phyloP scores from a whole-genome alignment of 2,329 filamentous ascomycete species.

The Lasiodiplodia gonubiensis region DNA sequence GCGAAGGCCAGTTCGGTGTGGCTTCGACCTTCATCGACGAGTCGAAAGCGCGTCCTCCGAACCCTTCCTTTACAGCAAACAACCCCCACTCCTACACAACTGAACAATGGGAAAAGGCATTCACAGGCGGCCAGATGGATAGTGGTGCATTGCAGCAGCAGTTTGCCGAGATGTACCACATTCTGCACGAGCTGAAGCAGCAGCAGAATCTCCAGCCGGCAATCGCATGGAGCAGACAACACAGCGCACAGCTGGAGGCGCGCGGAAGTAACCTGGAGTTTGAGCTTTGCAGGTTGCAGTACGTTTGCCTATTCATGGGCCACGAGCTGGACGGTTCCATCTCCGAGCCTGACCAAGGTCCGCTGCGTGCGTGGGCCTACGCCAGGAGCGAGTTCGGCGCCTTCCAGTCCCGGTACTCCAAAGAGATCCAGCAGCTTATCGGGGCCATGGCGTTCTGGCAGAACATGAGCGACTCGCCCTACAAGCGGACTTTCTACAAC shows the following conservation, averaged over 20 bases:
- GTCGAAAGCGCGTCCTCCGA: conserved; percentile 56
- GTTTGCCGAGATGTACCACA: conserved; percentile 89
- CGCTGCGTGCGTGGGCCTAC: conserved; percentile 73
- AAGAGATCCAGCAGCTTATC: conserved; percentile 80
- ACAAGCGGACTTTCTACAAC: conserved; percentile 77
- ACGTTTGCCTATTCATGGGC: conserved; percentile 83
- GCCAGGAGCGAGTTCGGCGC: conserved; percentile 73
- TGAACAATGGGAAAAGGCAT: conserved; percentile 54
- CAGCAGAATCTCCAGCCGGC: conserved; percentile 77
- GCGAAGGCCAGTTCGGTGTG: conserved; percentile 90
- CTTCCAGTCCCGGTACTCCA: conserved; percentile 76
- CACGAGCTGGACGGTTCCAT: conserved; percentile 60
- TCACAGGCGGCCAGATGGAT: conserved; percentile 48
- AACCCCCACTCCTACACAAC: conserved; percentile 43
- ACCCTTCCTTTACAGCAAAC: conserved; percentile 45
- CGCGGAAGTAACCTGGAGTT: conserved; percentile 94
- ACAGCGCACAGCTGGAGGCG: conserved; percentile 73
- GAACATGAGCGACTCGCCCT: conserved; percentile 79
- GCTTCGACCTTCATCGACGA: conserved; percentile 85
- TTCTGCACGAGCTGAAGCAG: conserved; percentile 77
- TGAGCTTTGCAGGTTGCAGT: conserved; percentile 88
- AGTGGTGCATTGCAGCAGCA: conserved; percentile 74
- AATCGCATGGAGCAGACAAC: conserved; percentile 81
- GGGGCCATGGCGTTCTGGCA: conserved; percentile 79
- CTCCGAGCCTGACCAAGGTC: conserved; percentile 56